Evolutionary conservation across 306 rosid genomes (phyloP).

Genomic region (Quercus aquifolioides): DNA sequence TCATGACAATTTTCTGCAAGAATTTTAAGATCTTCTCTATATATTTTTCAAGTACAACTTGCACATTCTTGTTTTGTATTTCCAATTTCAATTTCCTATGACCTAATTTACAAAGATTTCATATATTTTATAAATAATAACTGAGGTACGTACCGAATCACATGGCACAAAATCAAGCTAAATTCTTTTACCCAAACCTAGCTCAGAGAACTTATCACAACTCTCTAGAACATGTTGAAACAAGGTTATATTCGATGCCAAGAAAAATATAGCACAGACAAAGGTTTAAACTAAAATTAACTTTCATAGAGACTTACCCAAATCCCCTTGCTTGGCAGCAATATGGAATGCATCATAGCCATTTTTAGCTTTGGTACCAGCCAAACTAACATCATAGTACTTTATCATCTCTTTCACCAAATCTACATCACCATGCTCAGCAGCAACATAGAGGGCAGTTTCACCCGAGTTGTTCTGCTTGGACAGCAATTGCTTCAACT

Average conservation of each 20-base stretch:
- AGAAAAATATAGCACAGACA: not conserved
- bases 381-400: conserved; percentile 48
- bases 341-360: conserved; percentile 73
- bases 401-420: conserved; percentile 52
- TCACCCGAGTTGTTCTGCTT: conserved; percentile 60
- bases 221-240: conserved; percentile 8
- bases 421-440: conserved; percentile 52
- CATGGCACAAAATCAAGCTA: no score
- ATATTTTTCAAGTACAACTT: not conserved
- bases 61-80: not conserved
- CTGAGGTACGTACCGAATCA: no score
- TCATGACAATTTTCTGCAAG: not conserved
- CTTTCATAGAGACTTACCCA: conserved; percentile 42
- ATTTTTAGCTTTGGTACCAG: conserved; percentile 59
- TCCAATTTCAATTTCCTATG: not conserved
- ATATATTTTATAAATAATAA: no score
- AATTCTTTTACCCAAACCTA: no score
- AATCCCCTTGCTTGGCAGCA: conserved; percentile 74
- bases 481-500: conserved; percentile 51
- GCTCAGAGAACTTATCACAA: not conserved
- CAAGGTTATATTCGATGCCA: conserved; percentile 1
- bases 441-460: conserved; percentile 63
- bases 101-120: no score
- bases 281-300: not conserved
- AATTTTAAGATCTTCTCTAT: not conserved